Evolutionary conservation across 768 basidiomycete species (phyloP).

Genomic region (Pleurotus platypus): DNA sequence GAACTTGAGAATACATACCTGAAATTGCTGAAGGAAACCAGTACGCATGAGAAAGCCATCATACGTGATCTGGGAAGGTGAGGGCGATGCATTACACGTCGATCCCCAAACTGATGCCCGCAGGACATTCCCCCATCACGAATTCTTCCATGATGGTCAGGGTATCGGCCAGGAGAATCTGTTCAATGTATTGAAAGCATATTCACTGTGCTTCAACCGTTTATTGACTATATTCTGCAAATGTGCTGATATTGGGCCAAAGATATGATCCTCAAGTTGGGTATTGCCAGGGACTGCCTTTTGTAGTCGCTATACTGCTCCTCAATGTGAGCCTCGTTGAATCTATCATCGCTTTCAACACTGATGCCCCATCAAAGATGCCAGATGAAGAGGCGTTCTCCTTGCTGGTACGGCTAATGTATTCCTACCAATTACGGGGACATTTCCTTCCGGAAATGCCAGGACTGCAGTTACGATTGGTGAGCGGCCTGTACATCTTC

Average conservation of each 20-base stretch:
- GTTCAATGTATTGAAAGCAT: constrained; percentile 97
- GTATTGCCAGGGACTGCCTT: constrained; percentile 96
- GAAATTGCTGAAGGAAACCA: constrained; percentile 74
- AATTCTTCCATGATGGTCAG: constrained; percentile 91
- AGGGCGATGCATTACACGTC: constrained; percentile 14
- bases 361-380: constrained; percentile 60
- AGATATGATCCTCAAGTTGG: constrained; percentile 93
- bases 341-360: background rate
- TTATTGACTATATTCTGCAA: constrained; percentile 3
- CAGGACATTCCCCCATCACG: constrained; percentile 95
- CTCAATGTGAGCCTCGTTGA: constrained; percentile 63
- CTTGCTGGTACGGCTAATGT: constrained; percentile 90
- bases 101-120: constrained; percentile 7
- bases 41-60: constrained; percentile 92
- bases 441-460: constrained; percentile 99
- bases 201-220: constrained; percentile 67
- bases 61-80: constrained; percentile 86
- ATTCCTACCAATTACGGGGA: constrained; percentile 92
- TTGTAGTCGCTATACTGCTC: constrained; percentile 90
- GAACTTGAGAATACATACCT: constrained; percentile 84
- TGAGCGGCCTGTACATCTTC: constrained; percentile 28
- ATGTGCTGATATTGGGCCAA: constrained; percentile 7
- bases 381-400: constrained; percentile 99
- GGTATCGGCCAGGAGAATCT: constrained; percentile 97
- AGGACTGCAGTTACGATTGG: constrained; percentile 87